Conservation (phyloP, 1,284 basidiomycete species). For the Fomitopsis betulina region DNA sequence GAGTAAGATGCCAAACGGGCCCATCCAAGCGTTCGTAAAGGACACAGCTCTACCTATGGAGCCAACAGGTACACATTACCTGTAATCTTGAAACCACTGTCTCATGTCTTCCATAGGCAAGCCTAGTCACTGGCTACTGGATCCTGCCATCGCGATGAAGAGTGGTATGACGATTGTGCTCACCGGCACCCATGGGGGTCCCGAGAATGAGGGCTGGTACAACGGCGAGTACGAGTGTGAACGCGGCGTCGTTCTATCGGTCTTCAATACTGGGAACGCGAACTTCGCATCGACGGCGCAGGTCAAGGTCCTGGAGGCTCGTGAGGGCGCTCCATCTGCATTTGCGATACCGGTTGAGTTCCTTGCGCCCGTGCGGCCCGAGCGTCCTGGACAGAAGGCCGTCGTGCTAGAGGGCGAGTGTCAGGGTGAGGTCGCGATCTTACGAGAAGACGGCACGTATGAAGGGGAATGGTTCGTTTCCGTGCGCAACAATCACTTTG, state of each 20-base stretch:
- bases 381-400: conserved; percentile 10
- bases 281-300: conserved; percentile 14
- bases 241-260: conserved; percentile 13
- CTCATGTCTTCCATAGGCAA: too few relatives aligned
- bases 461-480: conserved; percentile 18
- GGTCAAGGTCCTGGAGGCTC: conserved; percentile 12
- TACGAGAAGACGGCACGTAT: conserved; percentile 15
- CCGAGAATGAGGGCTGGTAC: conserved; percentile 12
- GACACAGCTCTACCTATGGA: background rate
- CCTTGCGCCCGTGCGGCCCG: conserved; percentile 14
- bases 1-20: too few relatives aligned
- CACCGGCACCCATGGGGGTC: conserved; percentile 5
- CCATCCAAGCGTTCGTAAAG: background rate
- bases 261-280: conserved; percentile 14
- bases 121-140: conserved; percentile 10
- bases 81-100: too few relatives aligned
- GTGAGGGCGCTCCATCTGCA: background rate
- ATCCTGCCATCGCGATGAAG: conserved; percentile 8
- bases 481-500: conserved; percentile 16
- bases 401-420: conserved; percentile 13
- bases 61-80: too few relatives aligned
- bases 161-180: conserved; percentile 14
- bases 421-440: conserved; percentile 12
- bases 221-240: conserved; percentile 17
- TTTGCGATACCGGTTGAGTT: conserved; percentile 12